Conservation (phyloP, 306 rosid species). For the Gastrolobium bilobum region DNA sequence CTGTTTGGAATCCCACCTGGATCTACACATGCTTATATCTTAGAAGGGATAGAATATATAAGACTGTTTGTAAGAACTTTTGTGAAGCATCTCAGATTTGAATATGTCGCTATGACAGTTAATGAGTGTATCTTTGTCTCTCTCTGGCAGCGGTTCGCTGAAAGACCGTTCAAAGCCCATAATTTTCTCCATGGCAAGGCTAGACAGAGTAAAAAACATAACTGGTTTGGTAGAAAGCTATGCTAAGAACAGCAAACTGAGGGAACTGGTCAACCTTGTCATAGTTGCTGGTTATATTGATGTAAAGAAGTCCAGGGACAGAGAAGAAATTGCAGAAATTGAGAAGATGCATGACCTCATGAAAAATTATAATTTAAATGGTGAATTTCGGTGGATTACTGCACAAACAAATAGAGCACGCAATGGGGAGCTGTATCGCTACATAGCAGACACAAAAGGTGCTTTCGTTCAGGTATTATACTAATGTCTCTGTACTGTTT, state of each 20-base stretch:
- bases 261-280: constrained; percentile 90
- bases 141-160: constrained; percentile 71
- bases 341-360: constrained; percentile 91
- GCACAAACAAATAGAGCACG: constrained; percentile 92
- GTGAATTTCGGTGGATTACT: constrained; percentile 88
- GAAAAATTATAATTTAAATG: constrained; percentile 63
- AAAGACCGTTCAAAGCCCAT: constrained; percentile 82
- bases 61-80: background rate
- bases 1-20: constrained; percentile 6
- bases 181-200: constrained; percentile 93
- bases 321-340: constrained; percentile 92
- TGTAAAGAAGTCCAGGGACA: constrained; percentile 78
- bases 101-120: background rate
- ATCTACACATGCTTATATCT: background rate
- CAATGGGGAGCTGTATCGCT: constrained; percentile 94
- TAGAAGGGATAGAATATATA: constrained; percentile 9
- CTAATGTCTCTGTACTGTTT: constrained; percentile 7
- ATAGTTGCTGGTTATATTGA: constrained; percentile 86
- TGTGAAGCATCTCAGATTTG: constrained; percentile 16
- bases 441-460: constrained; percentile 87
- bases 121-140: constrained; percentile 39
- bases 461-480: constrained; percentile 84
- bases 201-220: constrained; percentile 84
- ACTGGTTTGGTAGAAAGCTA: constrained; percentile 85
- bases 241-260: constrained; percentile 75